A percentile compares a stretch with the other conserved stretches of the same genome.
These are phyloP conservation scores for Sordariomycetes sp. DNA, from an alignment of 2,329 filamentous ascomycete species.

Conservation along the genomic window DNA sequence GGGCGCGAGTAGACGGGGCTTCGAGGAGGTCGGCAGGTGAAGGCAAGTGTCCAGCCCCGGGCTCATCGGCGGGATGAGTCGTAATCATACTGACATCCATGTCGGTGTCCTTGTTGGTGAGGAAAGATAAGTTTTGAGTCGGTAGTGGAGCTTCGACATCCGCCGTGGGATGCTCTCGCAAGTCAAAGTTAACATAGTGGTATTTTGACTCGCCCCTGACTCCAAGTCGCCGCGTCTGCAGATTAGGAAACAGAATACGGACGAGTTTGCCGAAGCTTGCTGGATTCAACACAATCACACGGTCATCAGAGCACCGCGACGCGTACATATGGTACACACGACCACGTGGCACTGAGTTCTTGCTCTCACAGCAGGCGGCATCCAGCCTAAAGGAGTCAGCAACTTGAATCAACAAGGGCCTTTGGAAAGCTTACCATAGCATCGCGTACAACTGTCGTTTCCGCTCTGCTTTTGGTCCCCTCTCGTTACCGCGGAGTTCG, in stretches of 20 bases:
- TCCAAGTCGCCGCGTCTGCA: conserved; percentile 85
- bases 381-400: conserved; percentile 50
- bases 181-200: conserved; percentile 70
- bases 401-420: neutral
- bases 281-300: conserved; percentile 90
- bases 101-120: conserved; percentile 1
- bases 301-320: conserved; percentile 81
- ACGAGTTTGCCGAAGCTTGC: conserved; percentile 97
- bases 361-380: conserved; percentile 62
- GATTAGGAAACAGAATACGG: conserved; percentile 87
- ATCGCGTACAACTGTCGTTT: conserved; percentile 82
- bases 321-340: conserved; percentile 95
- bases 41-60: too few species aligned
- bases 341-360: conserved; percentile 82
- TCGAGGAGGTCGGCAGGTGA: too few species aligned
- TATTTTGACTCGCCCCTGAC: conserved; percentile 97
- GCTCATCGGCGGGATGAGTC: conserved; percentile 11
- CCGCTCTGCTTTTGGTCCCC: conserved; percentile 72
- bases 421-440: conserved; percentile 57
- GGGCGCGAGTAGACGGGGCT: neutral
- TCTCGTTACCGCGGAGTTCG: conserved; percentile 70
- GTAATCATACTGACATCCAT: conserved; percentile 30
- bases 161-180: conserved; percentile 38
- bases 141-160: neutral
- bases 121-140: too few species aligned